Evolutionary conservation across 1,284 basidiomycete species (phyloP).

Genomic region (Tylopilus sp.): DNA sequence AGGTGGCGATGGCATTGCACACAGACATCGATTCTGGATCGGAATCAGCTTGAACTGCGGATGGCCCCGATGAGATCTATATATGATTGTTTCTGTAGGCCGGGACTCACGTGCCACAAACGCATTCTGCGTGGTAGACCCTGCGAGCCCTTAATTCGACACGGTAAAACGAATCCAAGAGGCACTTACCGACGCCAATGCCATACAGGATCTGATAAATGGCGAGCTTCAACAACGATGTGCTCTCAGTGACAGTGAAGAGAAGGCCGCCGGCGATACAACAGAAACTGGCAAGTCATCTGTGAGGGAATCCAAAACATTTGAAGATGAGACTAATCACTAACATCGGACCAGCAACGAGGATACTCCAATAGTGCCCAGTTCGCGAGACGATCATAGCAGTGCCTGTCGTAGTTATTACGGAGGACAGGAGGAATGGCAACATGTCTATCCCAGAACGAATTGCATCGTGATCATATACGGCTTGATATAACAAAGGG

Average conservation of each 20-base stretch:
- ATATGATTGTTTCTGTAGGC: too few relatives aligned
- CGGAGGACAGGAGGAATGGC: slow-evolving; percentile 22
- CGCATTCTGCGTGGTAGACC: slow-evolving; percentile 23
- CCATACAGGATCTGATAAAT: slow-evolving; percentile 26
- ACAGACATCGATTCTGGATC: slow-evolving; percentile 15
- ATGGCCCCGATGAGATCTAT: neutral
- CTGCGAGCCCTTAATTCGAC: neutral
- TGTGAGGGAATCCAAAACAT: neutral
- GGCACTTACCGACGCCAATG: slow-evolving; percentile 19
- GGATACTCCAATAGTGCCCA: slow-evolving; percentile 24
- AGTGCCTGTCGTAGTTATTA: slow-evolving; percentile 12
- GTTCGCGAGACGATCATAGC: slow-evolving; percentile 20
- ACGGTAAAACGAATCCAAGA: neutral
- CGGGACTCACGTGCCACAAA: slow-evolving; percentile 20
- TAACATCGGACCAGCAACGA: slow-evolving; percentile 17
- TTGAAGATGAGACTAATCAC: neutral
- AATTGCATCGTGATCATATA: slow-evolving; percentile 22
- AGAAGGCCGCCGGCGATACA: slow-evolving; percentile 22
- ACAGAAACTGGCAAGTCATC: slow-evolving; percentile 12
- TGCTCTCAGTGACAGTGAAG: slow-evolving; percentile 18
- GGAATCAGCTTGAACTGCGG: slow-evolving; percentile 21
- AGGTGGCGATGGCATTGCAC: slow-evolving; percentile 19
- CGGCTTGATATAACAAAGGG: slow-evolving; percentile 25
- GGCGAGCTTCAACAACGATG: slow-evolving; percentile 15
- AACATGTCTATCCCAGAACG: slow-evolving; percentile 27